Conservation (phyloP, 345 rosid genomes). For the Citrus cavaleriei region DNA sequence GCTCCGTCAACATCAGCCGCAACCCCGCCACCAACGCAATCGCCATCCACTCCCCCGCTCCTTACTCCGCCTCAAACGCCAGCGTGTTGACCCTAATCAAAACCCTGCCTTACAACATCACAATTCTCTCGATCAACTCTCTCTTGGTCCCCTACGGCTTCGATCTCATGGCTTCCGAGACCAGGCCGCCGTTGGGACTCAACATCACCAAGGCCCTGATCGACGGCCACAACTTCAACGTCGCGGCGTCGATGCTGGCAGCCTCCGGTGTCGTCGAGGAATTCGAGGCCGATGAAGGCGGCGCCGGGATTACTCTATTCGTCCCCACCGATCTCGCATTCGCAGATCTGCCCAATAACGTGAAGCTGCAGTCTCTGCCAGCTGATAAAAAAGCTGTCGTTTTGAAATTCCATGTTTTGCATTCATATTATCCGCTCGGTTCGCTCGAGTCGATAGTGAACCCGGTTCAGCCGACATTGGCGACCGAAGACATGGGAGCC, state of each 20-base stretch:
- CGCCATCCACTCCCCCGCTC: conserved; percentile 46
- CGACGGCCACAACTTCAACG: conserved; percentile 80
- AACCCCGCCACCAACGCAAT: conserved; percentile 43
- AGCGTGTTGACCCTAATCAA: conserved; percentile 54
- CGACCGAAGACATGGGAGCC: conserved; percentile 77
- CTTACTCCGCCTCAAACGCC: conserved; percentile 48
- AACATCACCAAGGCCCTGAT: conserved; percentile 72
- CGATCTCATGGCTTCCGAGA: conserved; percentile 70
- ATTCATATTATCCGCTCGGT: conserved; percentile 89
- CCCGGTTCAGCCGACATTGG: conserved; percentile 88
- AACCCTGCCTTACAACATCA: conserved; percentile 58
- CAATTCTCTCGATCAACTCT: conserved; percentile 60
- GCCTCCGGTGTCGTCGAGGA: conserved; percentile 78
- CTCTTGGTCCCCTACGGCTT: conserved; percentile 63
- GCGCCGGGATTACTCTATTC: conserved; percentile 88
- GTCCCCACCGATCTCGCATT: conserved; percentile 81
- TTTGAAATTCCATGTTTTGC: conserved; percentile 76
- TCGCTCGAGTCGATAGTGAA: conserved; percentile 84
- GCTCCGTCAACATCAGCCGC: conserved; percentile 74
- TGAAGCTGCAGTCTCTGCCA: conserved; percentile 63
- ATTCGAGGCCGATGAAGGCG: conserved; percentile 75
- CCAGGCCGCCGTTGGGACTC: conserved; percentile 53
- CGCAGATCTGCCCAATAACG: conserved; percentile 60
- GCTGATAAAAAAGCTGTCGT: conserved; percentile 72
- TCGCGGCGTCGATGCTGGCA: conserved; percentile 72